These are phyloP conservation scores for Diplotaxis tenuifolia DNA, from an alignment of 345 rosid species.

Conservation along the genomic window DNA sequence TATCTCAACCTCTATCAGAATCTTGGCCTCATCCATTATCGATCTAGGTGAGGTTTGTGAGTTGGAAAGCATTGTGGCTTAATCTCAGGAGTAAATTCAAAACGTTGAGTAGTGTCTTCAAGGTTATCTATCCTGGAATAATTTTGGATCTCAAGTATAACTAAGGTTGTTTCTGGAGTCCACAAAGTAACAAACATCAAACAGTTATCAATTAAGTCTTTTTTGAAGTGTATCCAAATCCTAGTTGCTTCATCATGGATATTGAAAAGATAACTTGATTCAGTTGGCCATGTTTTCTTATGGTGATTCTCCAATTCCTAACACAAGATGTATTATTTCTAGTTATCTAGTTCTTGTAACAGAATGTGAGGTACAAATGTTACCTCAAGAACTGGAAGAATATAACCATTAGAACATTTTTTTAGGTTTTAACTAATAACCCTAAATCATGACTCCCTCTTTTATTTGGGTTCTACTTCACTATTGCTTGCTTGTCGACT, in stretches of 20 bases:
- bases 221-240: not conserved
- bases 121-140: not conserved
- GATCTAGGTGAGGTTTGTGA: not conserved
- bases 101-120: not conserved
- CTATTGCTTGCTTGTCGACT: not conserved
- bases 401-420: too few relatives aligned
- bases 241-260: not conserved
- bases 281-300: not conserved
- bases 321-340: not conserved
- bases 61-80: too few relatives aligned
- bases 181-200: not conserved
- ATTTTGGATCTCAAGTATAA: not conserved
- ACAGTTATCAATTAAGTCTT: not conserved
- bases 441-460: not conserved
- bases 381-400: not conserved
- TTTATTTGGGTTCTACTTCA: not conserved
- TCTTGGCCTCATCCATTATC: not conserved
- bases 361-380: not conserved
- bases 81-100: not conserved
- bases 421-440: too few relatives aligned
- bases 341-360: not conserved
- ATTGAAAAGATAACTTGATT: not conserved
- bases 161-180: not conserved
- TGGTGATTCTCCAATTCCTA: not conserved
- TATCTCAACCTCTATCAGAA: not conserved